These are phyloP conservation scores for Stentor roeselii DNA, from an alignment of 73 alveolate genomes.

Conservation along the genomic window DNA sequence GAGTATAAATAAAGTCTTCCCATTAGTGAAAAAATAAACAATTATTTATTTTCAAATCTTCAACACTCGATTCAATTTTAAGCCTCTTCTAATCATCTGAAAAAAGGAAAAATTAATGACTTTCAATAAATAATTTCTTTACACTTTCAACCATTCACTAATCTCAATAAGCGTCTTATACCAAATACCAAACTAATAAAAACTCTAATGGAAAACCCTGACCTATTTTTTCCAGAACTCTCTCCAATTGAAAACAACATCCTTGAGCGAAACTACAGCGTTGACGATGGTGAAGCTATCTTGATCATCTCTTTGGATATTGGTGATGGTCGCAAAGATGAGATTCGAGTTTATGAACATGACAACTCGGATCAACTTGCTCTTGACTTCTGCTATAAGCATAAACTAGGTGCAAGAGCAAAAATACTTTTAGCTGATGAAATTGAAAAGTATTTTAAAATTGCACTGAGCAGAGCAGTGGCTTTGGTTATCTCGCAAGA, in stretches of 20 bases:
- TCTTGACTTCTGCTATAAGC: conserved; percentile 13
- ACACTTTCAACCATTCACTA: no score
- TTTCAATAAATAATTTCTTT: no score
- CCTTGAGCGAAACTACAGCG: background rate
- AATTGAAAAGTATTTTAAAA: background rate
- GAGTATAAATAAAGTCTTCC: no score
- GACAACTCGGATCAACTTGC: conserved; percentile 14
- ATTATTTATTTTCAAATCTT: no score
- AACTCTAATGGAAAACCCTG: background rate
- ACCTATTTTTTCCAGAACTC: background rate
- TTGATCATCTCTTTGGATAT: background rate
- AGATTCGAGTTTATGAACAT: background rate
- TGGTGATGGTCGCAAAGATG: conserved; percentile 23
- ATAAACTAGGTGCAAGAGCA: background rate
- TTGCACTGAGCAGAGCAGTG: background rate
- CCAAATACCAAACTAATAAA: no score
- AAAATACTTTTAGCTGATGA: background rate
- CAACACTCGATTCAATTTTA: no score
- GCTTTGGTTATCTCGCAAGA: no score
- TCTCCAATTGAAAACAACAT: background rate
- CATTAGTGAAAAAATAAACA: no score
- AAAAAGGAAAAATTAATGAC: no score
- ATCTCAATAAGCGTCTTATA: no score
- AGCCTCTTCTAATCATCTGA: no score
- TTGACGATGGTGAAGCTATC: background rate